These are phyloP conservation scores for Medicago lupulina DNA, from an alignment of 306 rosid species.

Conservation along the genomic window DNA sequence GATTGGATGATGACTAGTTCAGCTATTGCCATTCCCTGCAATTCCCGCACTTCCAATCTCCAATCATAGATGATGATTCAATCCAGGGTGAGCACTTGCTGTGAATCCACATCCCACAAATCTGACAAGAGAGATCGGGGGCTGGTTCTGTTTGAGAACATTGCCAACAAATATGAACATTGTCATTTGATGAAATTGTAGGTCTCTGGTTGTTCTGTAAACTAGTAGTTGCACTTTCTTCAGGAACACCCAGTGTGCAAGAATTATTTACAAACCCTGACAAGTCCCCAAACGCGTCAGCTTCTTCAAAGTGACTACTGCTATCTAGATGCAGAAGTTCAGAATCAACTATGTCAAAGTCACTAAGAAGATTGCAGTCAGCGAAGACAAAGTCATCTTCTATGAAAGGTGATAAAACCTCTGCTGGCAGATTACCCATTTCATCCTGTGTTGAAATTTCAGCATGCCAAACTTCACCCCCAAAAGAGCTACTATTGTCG, in stretches of 20 bases:
- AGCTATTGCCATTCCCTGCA: conserved; percentile 41
- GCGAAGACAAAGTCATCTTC: neutral
- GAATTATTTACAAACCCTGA: conserved; percentile 21
- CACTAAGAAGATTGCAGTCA: conserved; percentile 3
- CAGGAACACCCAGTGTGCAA: conserved; percentile 19
- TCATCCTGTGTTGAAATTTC: conserved; percentile 36
- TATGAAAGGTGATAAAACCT: conserved; percentile 37
- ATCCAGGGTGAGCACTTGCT: conserved; percentile 44
- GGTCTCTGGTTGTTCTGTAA: conserved; percentile 8
- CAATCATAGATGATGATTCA: conserved; percentile 34
- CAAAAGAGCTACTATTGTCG: conserved; percentile 52
- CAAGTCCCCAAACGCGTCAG: neutral
- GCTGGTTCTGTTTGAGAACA: conserved; percentile 35
- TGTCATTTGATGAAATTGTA: conserved; percentile 14
- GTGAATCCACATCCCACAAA: conserved; percentile 40
- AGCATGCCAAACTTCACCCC: conserved; percentile 40
- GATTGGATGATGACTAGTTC: neutral
- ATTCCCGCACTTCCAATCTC: conserved; percentile 41
- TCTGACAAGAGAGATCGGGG: conserved; percentile 40
- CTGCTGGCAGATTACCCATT: conserved; percentile 40
- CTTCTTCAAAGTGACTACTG: conserved; percentile 18
- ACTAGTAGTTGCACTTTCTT: conserved; percentile 12
- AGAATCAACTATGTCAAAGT: conserved; percentile 15
- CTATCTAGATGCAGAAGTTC: conserved; percentile 22
- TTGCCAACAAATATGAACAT: conserved; percentile 23